Evolutionary conservation across 805 yeast genomes (phyloP).

Genomic region (Pichia paraexigua): DNA sequence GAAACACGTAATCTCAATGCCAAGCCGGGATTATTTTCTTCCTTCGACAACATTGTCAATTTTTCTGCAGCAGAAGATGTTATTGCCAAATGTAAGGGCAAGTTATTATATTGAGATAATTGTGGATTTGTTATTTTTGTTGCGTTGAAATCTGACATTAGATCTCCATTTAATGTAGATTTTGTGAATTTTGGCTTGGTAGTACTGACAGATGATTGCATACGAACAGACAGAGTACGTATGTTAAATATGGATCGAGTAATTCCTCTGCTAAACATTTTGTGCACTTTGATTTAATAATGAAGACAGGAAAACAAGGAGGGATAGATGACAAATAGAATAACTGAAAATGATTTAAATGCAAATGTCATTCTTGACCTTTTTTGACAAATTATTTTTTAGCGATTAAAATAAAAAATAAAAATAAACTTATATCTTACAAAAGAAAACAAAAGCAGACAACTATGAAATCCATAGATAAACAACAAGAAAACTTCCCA

Average conservation of each 20-base stretch:
- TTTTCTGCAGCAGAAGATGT: slow-evolving; percentile 43
- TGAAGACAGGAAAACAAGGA: too few relatives aligned
- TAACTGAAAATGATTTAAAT: background rate
- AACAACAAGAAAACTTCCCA: slow-evolving; percentile 61
- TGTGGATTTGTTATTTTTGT: slow-evolving; percentile 29
- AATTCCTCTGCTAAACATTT: background rate
- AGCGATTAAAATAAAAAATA: background rate
- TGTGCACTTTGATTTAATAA: background rate
- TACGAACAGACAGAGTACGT: background rate
- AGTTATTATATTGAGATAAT: slow-evolving; percentile 27
- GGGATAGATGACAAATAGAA: background rate
- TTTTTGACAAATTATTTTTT: background rate
- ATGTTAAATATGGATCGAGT: background rate
- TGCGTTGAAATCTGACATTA: slow-evolving; percentile 22
- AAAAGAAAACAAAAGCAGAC: too few relatives aligned
- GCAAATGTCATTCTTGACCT: background rate
- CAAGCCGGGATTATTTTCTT: slow-evolving; percentile 50
- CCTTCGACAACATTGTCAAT: slow-evolving; percentile 41
- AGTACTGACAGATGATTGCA: slow-evolving; percentile 3
- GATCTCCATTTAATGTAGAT: slow-evolving; percentile 12
- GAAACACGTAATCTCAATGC: slow-evolving; percentile 74
- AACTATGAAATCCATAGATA: background rate
- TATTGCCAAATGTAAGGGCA: slow-evolving; percentile 38
- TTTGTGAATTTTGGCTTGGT: slow-evolving; percentile 2
- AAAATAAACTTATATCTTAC: too few relatives aligned